Base-by-base conservation (phyloP, 1,284 basidiomycete species). In the Fistulinella staudtii region DNA sequence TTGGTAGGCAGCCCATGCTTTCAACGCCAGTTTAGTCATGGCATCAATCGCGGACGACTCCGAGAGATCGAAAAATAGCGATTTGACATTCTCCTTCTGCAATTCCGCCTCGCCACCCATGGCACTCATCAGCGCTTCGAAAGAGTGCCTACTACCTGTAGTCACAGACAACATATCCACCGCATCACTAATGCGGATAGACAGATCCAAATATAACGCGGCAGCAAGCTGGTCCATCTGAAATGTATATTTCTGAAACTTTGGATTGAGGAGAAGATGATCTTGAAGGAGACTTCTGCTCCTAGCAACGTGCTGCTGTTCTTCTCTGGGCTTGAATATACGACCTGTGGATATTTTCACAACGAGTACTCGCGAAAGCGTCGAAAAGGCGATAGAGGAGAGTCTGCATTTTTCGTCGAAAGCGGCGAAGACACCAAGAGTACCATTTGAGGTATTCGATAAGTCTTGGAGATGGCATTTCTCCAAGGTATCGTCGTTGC, bases 1-100 rank as follows among this genome's bases (percentile, higher is more conserved):
- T 22, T 57, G 55, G 46, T 57, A 68, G 2, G 73, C 67, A 3
- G 63, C 63, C 76, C 75, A 79, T 4, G 77, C 74, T 41, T 68
- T 67, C 14, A 67, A 48, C 1, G 68, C 72, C n/a, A 65, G 60
- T 21, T 56, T 41, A 4, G 36, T 3, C 1, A 30, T 11, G 13
- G 24, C 1, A 13, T 52, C 37, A 7, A 31, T 11, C 61, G 50
- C 22, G 60, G 54, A n/a, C 53, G 48, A 20, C 49, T 42, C 7
- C 5, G 52, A 43, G 20, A 28, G 20, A 21, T 5, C 14, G 51
- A 76, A 75, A 45, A 79, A 75, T 2, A 71, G 43, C 0, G 49
- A 41, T 1, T 25, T 15, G n/a, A 72, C 65, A 18, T 67, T 61
- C 4, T 39, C 39, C 45, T 61, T 66, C 18, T 63, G 39, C 11